A percentile compares a stretch with the other conserved stretches of the same genome.
Evolutionary conservation across 2,329 filamentous ascomycete genomes (phyloP).

Genomic region (Xylaria polymorpha): DNA sequence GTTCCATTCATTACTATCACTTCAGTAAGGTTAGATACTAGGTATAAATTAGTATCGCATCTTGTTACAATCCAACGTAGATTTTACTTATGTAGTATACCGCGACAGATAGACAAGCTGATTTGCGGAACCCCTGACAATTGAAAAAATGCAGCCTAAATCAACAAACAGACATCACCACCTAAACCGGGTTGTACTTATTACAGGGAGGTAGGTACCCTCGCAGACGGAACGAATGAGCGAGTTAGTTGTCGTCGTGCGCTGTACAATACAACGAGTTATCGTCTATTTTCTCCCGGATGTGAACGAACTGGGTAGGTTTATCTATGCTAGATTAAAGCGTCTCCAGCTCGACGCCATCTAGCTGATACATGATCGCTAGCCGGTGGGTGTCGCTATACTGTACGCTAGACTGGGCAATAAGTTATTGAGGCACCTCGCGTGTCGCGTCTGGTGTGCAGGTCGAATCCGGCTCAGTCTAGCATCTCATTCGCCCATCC

Average conservation of each 20-base stretch:
- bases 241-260: background rate
- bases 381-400: conserved; percentile 7
- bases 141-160: conserved; percentile 24
- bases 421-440: conserved; percentile 20
- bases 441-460: conserved; percentile 36
- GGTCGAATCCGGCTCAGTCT: conserved; percentile 10
- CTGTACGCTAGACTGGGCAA: background rate
- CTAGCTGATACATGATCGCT: conserved; percentile 1
- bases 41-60: background rate
- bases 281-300: background rate
- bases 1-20: no score
- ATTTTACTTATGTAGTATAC: background rate
- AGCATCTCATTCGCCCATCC: conserved; percentile 25
- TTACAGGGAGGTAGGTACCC: background rate
- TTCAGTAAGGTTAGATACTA: no score
- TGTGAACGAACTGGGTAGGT: background rate
- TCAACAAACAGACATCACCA: conserved; percentile 23
- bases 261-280: background rate
- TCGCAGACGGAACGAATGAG: background rate
- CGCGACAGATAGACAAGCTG: background rate
- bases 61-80: background rate
- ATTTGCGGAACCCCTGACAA: conserved; percentile 16
- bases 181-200: background rate
- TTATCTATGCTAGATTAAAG: background rate
- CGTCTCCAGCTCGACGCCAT: background rate